These are phyloP conservation scores for Metarhizium robertsii DNA, from an alignment of 2,329 filamentous ascomycete genomes.

Conservation along the genomic window DNA sequence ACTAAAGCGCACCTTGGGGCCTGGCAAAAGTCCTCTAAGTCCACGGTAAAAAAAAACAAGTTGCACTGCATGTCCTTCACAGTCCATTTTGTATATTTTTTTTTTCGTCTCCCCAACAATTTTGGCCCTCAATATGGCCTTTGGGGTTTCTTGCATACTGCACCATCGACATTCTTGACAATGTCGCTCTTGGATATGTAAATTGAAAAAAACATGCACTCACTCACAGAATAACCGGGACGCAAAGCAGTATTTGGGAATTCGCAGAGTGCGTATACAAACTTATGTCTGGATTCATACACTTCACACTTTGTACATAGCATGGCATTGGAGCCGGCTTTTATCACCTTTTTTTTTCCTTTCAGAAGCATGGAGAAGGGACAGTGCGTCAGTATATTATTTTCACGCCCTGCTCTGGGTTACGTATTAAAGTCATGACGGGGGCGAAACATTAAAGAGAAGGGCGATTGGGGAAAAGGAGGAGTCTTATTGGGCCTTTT, in stretches of 20 bases:
- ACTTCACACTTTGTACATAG: neutral
- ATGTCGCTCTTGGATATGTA: neutral
- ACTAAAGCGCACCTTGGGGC: slow-evolving; percentile 31
- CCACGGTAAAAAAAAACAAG: slow-evolving; percentile 18
- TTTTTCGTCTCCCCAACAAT: neutral
- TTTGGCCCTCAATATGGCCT: neutral
- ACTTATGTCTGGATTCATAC: neutral
- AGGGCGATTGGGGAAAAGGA: neutral
- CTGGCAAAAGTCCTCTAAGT: slow-evolving; percentile 33
- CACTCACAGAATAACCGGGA: neutral
- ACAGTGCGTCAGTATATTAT: neutral
- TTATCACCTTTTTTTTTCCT: neutral
- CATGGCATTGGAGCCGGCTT: neutral
- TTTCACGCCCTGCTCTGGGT: neutral
- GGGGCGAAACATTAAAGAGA: neutral
- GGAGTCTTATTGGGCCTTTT: neutral
- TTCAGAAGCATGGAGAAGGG: neutral
- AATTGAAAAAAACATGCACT: neutral
- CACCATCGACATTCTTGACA: neutral
- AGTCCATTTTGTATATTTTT: neutral
- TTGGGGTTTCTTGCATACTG: neutral
- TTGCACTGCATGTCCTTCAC: neutral
- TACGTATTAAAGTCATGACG: neutral
- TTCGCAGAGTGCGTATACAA: neutral
- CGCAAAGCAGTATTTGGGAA: neutral